Evolutionary conservation across 257 asterid genomes (phyloP), one percentile per base, ranked within the genome.

Genomic region (Linaria vulgaris): DNA sequence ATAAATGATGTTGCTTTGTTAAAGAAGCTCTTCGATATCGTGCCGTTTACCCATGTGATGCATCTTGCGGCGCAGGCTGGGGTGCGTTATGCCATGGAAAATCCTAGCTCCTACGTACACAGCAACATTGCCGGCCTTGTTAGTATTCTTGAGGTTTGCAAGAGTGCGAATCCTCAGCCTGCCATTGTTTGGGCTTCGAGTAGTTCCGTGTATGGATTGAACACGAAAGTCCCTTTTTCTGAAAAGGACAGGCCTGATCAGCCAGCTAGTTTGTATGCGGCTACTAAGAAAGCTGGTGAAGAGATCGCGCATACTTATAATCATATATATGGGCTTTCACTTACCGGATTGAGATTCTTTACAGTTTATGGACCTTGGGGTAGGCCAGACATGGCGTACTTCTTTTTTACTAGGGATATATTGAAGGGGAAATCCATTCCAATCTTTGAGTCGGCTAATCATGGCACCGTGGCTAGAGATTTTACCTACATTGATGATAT

Each of bases 311-410:
- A 91, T 61, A 91, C 98, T 15, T 91, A 91, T 63, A 91, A 91
- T 58, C 97, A 91, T 65, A 91, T 88, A 24, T 82, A 88, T 9
- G 98, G 98, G 25, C 96, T 91, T 63, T 91, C 98, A 0, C 67
- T 91, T 2, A 91, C 98, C 1, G 98, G 96, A 16, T 77, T 91
- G 85, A 79, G 98, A 22, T 91, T 91, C 51, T 91, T 91, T 77
- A 91, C 98, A 5, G 98, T 91, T 44, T 91, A 91, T 56, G 98
- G 98, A 38, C 97, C 98, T 0, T 92, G 97, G 98, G 98, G 98
- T 51, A 78, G 98, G 80, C 98, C 98, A 17, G 98, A 92, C 30
- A 92, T 92, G 98, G 98, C 98, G 0, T 92, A 92, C 72, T 92
- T 89, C 95, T 92, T 92, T 51, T 92, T 92, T 43, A 89, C 91